phyloP scores from a whole-genome alignment of 768 basidiomycete species.

The Trametes sanguinea region DNA sequence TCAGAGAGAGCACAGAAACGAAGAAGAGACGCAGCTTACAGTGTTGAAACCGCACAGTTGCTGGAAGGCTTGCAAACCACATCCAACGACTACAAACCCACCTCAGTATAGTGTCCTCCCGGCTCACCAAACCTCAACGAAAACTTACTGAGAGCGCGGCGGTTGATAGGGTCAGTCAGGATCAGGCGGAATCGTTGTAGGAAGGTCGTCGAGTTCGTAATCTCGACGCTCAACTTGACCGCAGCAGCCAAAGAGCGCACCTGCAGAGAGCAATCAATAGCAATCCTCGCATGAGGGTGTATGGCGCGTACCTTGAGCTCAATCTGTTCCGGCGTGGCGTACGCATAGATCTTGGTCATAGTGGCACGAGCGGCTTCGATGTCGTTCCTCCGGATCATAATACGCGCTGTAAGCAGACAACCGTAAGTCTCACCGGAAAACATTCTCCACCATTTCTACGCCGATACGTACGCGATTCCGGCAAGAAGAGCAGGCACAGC shows the following conservation, averaged over 20 bases:
- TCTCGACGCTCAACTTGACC: constrained; percentile 62
- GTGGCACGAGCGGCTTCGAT: constrained; percentile 52
- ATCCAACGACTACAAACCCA: constrained; percentile 57
- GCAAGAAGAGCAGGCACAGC: constrained; percentile 60
- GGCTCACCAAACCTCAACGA: background rate
- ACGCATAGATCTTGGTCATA: constrained; percentile 68
- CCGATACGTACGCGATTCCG: constrained; percentile 68
- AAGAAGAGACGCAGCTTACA: constrained; percentile 37
- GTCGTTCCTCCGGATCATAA: constrained; percentile 60
- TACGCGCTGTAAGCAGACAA: constrained; percentile 46
- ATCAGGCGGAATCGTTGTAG: constrained; percentile 56
- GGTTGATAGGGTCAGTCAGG: constrained; percentile 56
- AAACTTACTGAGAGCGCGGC: constrained; percentile 67
- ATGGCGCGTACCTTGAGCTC: constrained; percentile 54
- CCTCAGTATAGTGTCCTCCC: background rate
- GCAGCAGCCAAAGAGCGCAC: constrained; percentile 60
- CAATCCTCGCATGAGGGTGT: background rate
- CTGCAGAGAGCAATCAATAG: constrained; percentile 31
- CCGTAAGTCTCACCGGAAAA: background rate
- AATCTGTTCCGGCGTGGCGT: constrained; percentile 63
- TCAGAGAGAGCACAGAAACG: background rate
- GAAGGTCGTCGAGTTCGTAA: constrained; percentile 63
- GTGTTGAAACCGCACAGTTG: constrained; percentile 87
- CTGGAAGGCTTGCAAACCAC: constrained; percentile 82
- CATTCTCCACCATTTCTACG: no score